Evolutionary conservation across 2,329 filamentous ascomycete species (phyloP).

Genomic region (Gliomastix tumulicola): DNA sequence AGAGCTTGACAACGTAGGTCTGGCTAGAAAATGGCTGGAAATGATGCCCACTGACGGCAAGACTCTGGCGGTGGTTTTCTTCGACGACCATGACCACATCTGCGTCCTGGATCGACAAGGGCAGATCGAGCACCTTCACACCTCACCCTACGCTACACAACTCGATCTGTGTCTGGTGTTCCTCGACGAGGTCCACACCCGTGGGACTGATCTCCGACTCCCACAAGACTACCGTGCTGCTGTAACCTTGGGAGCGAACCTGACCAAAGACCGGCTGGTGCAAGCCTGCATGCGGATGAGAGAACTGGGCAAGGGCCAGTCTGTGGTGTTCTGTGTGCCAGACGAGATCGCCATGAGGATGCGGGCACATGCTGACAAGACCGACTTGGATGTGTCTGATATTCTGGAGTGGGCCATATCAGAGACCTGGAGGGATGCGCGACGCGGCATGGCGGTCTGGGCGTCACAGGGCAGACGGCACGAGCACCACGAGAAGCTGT

Average conservation of each 20-base stretch:
- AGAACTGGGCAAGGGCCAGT: slow-evolving; percentile 60
- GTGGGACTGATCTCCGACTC: slow-evolving; percentile 53
- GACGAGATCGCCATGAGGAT: slow-evolving; percentile 53
- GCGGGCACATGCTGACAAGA: too few relatives aligned
- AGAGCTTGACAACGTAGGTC: slow-evolving; percentile 46
- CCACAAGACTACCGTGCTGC: slow-evolving; percentile 39
- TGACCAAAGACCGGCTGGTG: slow-evolving; percentile 54
- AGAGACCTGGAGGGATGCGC: slow-evolving; percentile 45
- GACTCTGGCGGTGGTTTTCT: slow-evolving; percentile 44
- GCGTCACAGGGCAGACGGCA: slow-evolving; percentile 42
- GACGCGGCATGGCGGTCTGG: slow-evolving; percentile 50
- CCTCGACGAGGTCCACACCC: slow-evolving; percentile 50
- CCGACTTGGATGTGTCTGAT: slow-evolving; percentile 26
- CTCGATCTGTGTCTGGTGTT: slow-evolving; percentile 47
- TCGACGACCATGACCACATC: slow-evolving; percentile 47
- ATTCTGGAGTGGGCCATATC: slow-evolving; percentile 51
- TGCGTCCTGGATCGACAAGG: slow-evolving; percentile 12
- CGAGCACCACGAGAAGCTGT: neutral
- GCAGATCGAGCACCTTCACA: slow-evolving; percentile 35
- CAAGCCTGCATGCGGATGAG: slow-evolving; percentile 71
- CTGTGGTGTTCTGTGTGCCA: slow-evolving; percentile 52
- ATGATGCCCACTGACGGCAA: slow-evolving; percentile 29
- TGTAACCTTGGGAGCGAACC: slow-evolving; percentile 46
- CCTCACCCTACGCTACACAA: slow-evolving; percentile 47
- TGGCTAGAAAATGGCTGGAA: slow-evolving; percentile 44